Evolutionary conservation across 176 grass and related monocot genomes (phyloP).

Genomic region (Cocos nucifera): DNA sequence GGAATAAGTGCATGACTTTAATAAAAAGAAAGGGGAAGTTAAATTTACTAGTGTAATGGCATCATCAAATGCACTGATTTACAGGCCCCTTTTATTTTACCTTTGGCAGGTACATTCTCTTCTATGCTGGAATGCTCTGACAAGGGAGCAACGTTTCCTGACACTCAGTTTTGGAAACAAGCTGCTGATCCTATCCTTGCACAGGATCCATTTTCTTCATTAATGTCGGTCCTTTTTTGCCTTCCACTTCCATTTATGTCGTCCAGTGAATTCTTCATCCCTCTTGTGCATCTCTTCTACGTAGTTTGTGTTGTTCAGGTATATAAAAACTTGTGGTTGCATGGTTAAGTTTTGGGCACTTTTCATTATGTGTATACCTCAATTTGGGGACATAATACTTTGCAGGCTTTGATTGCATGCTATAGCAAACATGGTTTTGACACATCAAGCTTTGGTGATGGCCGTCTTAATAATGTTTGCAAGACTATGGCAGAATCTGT

Average conservation of each 20-base stretch:
- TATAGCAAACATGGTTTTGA: slow-evolving; percentile 69
- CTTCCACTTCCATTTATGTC: slow-evolving; percentile 64
- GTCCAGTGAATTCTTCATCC: slow-evolving; percentile 55
- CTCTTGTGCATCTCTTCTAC: slow-evolving; percentile 90
- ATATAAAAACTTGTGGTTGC: background rate
- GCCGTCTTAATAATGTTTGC: slow-evolving; percentile 63
- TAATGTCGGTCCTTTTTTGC: slow-evolving; percentile 79
- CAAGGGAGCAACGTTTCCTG: slow-evolving; percentile 59
- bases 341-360: too few species aligned
- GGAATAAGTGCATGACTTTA: too few species aligned
- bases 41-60: too few species aligned
- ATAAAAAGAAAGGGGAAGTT: too few species aligned
- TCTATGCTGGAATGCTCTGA: slow-evolving; percentile 49
- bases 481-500: slow-evolving; percentile 59
- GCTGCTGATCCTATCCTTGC: slow-evolving; percentile 80
- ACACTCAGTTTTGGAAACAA: slow-evolving; percentile 85
- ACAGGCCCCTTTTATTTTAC: background rate
- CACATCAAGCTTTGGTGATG: slow-evolving; percentile 49
- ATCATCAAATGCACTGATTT: too few species aligned
- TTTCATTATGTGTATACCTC: too few species aligned
- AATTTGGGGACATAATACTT: slow-evolving; percentile 12
- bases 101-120: slow-evolving; percentile 43
- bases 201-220: slow-evolving; percentile 87
- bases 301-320: slow-evolving; percentile 87
- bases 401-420: slow-evolving; percentile 82